Percentiles rank a stretch among this genome's conserved stretches.
Conservation (phyloP, 179 eudicot species). For the Drosera spatulata region DNA sequence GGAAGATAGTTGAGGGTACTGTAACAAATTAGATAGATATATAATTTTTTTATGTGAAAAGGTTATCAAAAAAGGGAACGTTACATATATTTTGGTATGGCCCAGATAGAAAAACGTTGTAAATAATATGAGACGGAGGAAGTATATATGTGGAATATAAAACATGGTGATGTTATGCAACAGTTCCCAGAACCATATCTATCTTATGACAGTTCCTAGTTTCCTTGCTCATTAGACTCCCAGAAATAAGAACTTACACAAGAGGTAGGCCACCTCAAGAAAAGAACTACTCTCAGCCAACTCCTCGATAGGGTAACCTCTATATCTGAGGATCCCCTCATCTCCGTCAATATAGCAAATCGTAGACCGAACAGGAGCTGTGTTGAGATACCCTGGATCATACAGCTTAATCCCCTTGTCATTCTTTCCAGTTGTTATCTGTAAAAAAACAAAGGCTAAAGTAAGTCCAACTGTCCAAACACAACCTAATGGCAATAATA, state of each 20-base stretch:
- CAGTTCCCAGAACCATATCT: no score
- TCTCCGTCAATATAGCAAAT: slow-evolving; percentile 97
- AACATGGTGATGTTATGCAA: no score
- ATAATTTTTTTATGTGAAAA: no score
- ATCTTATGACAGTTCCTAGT: neutral
- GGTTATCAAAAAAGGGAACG: no score
- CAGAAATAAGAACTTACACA: slow-evolving; percentile 45
- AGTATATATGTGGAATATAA: no score
- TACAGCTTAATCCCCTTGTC: slow-evolving; percentile 92
- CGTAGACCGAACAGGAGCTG: slow-evolving; percentile 89
- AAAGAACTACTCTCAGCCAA: slow-evolving; percentile 90
- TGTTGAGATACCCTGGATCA: slow-evolving; percentile 98
- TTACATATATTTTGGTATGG: no score
- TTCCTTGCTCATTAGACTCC: slow-evolving; percentile 4
- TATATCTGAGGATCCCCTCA: slow-evolving; percentile 90
- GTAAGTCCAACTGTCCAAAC: no score
- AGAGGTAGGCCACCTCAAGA: slow-evolving; percentile 86
- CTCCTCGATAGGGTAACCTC: slow-evolving; percentile 96
- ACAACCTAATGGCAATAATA: no score
- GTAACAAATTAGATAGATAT: no score
- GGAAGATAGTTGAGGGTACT: no score
- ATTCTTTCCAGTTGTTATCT: slow-evolving; percentile 79
- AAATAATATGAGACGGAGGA: no score
- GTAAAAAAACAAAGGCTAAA: slow-evolving; percentile 9
- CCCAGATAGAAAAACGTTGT: no score